Base-by-base conservation (phyloP, 2,329 filamentous ascomycete species). In the Aspergillus ochraceus region DNA sequence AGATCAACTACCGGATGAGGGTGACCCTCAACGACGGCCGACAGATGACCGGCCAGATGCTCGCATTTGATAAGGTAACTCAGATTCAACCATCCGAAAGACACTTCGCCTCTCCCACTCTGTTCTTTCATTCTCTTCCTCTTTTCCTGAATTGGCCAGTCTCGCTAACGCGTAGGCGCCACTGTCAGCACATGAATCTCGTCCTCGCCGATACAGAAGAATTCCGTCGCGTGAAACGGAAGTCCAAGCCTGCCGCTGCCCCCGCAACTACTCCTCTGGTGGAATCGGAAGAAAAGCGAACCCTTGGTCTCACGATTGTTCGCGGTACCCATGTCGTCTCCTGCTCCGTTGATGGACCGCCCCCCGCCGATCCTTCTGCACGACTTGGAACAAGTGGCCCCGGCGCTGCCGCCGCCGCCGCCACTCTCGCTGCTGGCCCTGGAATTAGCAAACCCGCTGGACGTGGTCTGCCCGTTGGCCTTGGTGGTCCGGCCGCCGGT, bases 1-100 rank as follows among this genome's bases (percentile, higher is more conserved):
- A 98, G 95, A 96, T 99, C 85, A 98, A 99, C 83, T 98, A 96
- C 84, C 92, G 94, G 80, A 98, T 99, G 93, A 90, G 94, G 76
- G 90, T 97, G 66, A 98, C 93, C 58, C 85, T 99, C 77, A 92
- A 91, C 74, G 95, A 99, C 81, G 92, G 92, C 66, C 89, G 95
- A 73, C 92, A 97, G 78, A 96, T 99, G 88, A 93, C 92, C 46
- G 95, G 93, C 63, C 92, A 98, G 79, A 97, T 99, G 91, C 86
- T 99, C 68, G 95, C 95, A 57, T 99, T 98, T 73, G 95, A 99
- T 79, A 98, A 98, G 87, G 92, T 94, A 79, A 58, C 50, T 62
- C 29, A 47, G 12, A 49, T 39, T 12, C 20, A n/a, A 8, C 14
- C 17, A n/a, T 19, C n/a, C 11, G 14, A 9, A 42, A 57, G 42